Percentiles rank a stretch among this genome's conserved stretches.
These are phyloP conservation scores for Kodamaea neixiangensis DNA, from an alignment of 805 yeast species.

Conservation along the genomic window DNA sequence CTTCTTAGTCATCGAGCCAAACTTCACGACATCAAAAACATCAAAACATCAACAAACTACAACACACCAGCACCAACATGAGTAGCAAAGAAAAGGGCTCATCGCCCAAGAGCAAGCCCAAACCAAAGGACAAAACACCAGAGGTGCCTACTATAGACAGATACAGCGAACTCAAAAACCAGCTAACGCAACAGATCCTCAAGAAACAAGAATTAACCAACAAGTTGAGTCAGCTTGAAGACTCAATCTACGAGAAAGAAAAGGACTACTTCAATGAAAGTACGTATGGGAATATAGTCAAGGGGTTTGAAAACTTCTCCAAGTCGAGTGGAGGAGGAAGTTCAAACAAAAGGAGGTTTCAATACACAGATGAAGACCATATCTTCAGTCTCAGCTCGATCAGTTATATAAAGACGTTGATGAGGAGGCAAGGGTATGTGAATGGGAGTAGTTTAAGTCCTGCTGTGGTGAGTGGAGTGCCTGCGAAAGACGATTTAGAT, in stretches of 20 bases:
- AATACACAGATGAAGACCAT: conserved; percentile 73
- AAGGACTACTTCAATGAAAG: conserved; percentile 75
- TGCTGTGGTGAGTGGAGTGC: conserved; percentile 6
- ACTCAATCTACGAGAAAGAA: conserved; percentile 76
- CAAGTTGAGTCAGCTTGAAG: conserved; percentile 65
- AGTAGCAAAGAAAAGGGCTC: neutral
- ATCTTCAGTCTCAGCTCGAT: conserved; percentile 77
- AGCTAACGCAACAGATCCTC: conserved; percentile 62
- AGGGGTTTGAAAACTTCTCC: conserved; percentile 83
- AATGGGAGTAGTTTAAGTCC: conserved; percentile 14
- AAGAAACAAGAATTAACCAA: conserved; percentile 67
- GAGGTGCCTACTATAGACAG: conserved; percentile 38
- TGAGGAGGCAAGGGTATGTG: conserved; percentile 46
- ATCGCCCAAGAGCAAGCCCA: conserved; percentile 5
- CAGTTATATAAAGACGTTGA: conserved; percentile 58
- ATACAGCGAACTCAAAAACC: conserved; percentile 67
- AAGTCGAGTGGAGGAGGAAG: conserved; percentile 40
- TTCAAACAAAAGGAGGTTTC: conserved; percentile 48
- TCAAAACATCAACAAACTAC: neutral
- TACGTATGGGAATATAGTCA: conserved; percentile 76
- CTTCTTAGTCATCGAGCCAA: no score
- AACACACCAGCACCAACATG: neutral
- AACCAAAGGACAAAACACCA: conserved; percentile 8
- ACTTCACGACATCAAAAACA: neutral
- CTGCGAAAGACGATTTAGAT: conserved; percentile 34